Evolutionary conservation across 2,329 filamentous ascomycete genomes (phyloP).

Genomic region (Pseudogymnoascus sp.): DNA sequence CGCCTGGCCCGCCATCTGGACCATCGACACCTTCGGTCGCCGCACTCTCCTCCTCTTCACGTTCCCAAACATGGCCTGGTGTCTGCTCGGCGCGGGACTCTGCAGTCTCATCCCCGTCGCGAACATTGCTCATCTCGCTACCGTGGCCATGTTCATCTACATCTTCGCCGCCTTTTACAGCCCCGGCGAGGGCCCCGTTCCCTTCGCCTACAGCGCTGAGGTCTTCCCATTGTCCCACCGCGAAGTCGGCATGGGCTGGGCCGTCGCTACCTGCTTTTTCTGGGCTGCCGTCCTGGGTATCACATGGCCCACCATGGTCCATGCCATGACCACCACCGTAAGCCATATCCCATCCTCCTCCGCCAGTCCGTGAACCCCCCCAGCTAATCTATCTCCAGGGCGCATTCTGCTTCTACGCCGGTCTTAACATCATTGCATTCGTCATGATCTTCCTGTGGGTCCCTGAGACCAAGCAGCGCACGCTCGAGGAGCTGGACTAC

Average conservation of each 20-base stretch:
- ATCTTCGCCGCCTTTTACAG: conserved; percentile 55
- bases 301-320: conserved; percentile 36
- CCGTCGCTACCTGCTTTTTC: conserved; percentile 56
- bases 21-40: conserved; percentile 56
- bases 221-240: conserved; percentile 63
- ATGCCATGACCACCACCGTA: conserved; percentile 18
- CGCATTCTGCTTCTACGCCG: conserved; percentile 44
- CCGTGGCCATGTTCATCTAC: conserved; percentile 52
- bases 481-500: conserved; percentile 30
- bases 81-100: conserved; percentile 49
- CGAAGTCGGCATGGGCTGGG: conserved; percentile 63
- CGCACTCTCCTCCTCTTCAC: conserved; percentile 53
- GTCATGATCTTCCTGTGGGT: conserved; percentile 45
- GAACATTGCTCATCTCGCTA: conserved; percentile 36
- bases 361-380: neutral
- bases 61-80: conserved; percentile 58
- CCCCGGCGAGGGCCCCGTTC: conserved; percentile 58
- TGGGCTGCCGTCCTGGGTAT: conserved; percentile 52
- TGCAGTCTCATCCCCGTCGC: conserved; percentile 40
- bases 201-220: conserved; percentile 61
- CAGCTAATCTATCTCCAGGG: conserved; percentile 23
- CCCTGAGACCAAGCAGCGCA: conserved; percentile 45
- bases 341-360: neutral
- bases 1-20: conserved; percentile 55
- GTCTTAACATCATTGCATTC: conserved; percentile 44